phyloP scores from a whole-genome alignment of 768 basidiomycete species.

The Crassisporium funariophilum region DNA sequence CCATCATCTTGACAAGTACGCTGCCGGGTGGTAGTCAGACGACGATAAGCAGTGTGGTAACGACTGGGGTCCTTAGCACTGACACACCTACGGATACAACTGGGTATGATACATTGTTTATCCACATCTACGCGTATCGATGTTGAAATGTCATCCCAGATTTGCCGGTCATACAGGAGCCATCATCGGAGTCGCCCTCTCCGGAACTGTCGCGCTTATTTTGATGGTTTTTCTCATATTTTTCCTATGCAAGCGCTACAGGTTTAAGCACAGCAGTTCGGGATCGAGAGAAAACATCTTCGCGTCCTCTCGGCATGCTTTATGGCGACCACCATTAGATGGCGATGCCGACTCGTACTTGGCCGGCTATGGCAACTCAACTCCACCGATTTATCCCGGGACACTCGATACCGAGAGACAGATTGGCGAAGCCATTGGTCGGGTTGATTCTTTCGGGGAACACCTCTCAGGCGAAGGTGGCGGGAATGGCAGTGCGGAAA shows the following conservation, averaged over 20 bases:
- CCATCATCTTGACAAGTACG: too few relatives aligned
- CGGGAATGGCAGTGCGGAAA: slow-evolving; percentile 25
- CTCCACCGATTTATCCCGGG: slow-evolving; percentile 1
- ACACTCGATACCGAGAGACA: slow-evolving; percentile 14
- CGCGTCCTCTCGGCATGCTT: slow-evolving; percentile 15
- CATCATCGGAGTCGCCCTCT: slow-evolving; percentile 39
- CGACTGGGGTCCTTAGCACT: slow-evolving; percentile 35
- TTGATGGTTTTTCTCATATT: slow-evolving; percentile 32
- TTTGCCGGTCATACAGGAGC: slow-evolving; percentile 40
- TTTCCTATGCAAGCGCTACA: slow-evolving; percentile 32
- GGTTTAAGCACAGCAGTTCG: slow-evolving; percentile 12
- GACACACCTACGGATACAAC: slow-evolving; percentile 24
- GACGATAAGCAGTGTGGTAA: slow-evolving; percentile 22
- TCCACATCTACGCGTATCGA: background rate
- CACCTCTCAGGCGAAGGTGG: slow-evolving; percentile 12
- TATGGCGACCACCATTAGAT: slow-evolving; percentile 36
- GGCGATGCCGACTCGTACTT: slow-evolving; percentile 24
- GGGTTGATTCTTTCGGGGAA: slow-evolving; percentile 14
- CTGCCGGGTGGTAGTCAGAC: too few relatives aligned
- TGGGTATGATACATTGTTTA: slow-evolving; percentile 15
- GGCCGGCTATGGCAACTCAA: slow-evolving; percentile 5
- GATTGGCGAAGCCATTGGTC: slow-evolving; percentile 15
- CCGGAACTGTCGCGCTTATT: slow-evolving; percentile 29
- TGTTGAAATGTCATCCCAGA: slow-evolving; percentile 17
- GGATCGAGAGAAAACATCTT: slow-evolving; percentile 26